Evolutionary conservation across 169 alveolate genomes (phyloP), one percentile per base, ranked within the genome.

Genomic region (Plasmodium malariae): DNA sequence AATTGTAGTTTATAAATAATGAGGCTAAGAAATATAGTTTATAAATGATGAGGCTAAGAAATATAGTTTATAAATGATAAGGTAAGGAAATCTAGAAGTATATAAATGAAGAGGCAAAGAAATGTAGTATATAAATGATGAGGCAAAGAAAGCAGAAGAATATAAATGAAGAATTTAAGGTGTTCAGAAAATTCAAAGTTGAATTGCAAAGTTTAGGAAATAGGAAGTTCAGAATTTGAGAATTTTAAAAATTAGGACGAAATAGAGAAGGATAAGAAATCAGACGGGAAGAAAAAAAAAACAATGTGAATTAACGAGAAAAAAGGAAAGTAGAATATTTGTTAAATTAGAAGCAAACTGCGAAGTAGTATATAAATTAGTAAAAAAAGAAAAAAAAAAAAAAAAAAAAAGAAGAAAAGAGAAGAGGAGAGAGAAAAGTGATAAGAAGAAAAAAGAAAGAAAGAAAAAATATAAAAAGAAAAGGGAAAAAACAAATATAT

Each of bases 321-420:
- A 63, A 65, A 45, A 80, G 67, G 48, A 57, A 17, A 69, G n/a
- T 6, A 54, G 51, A 72, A 60, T 9, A 74, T n/a, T n/a, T n/a
- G 63, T 63, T 55, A 40, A 62, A 30, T 36, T 32, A 57, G 1
- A 62, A 57, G 71, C 87, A 73, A 74, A 74, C 26, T 40, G 28
- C 28, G 51, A 54, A 32, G 17, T 28, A 30, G 37, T 9, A 48
- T 21, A 28, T 34, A 12, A 6, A 6, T 28, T n/a, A 3, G 43
- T 34, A 12, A 36, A 51, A 71, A 19, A 49, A 7, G 4, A 37
- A 26, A 40, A 36, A n/a, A 30, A n/a, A 32, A 6, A 71, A n/a
- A 57, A 40, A 12, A 68, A 28, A 68, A 40, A 28, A 21, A 49
- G 45, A 14, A 32, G 28, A 32, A 4, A 24, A 32, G 65, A 69